Conservation (phyloP, 2,329 filamentous ascomycete species). For the Pseudocercospora vitis region DNA sequence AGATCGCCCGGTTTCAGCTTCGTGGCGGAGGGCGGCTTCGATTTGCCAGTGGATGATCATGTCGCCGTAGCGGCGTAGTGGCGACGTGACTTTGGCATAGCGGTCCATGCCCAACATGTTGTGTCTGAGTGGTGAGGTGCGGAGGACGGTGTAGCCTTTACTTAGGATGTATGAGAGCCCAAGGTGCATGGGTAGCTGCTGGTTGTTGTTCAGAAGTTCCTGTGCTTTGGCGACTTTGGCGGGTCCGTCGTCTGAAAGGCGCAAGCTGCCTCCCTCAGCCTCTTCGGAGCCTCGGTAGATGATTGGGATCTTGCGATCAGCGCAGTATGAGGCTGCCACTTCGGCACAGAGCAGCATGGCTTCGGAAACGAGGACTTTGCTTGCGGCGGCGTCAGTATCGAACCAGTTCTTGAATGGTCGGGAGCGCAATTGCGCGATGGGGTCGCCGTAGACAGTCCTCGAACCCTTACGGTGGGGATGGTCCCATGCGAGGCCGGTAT, state of each 20-base stretch:
- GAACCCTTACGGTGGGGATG: slow-evolving; percentile 41
- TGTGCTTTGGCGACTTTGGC: slow-evolving; percentile 38
- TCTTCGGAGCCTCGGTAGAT: slow-evolving; percentile 47
- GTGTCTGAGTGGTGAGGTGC: slow-evolving; percentile 52
- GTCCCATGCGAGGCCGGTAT: slow-evolving; percentile 43
- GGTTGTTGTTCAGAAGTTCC: slow-evolving; percentile 40
- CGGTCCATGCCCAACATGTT: slow-evolving; percentile 51
- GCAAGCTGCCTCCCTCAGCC: no score
- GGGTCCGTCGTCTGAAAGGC: slow-evolving; percentile 12
- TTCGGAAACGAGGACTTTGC: slow-evolving; percentile 43
- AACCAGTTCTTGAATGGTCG: slow-evolving; percentile 40
- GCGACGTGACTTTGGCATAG: slow-evolving; percentile 61
- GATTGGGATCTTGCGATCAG: slow-evolving; percentile 52
- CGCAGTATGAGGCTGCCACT: slow-evolving; percentile 53
- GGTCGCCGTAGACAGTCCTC: slow-evolving; percentile 46
- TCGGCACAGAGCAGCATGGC: slow-evolving; percentile 59
- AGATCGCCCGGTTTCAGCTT: slow-evolving; percentile 48
- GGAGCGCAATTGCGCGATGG: slow-evolving; percentile 43
- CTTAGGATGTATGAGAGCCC: slow-evolving; percentile 45
- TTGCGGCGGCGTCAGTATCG: slow-evolving; percentile 14
- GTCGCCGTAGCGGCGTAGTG: slow-evolving; percentile 61
- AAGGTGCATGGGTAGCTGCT: slow-evolving; percentile 41
- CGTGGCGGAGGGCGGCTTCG: slow-evolving; percentile 60
- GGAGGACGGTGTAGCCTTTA: slow-evolving; percentile 45
- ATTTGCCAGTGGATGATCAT: slow-evolving; percentile 65